Conservation (phyloP, 306 rosid species). For the Prosopis cineraria region DNA sequence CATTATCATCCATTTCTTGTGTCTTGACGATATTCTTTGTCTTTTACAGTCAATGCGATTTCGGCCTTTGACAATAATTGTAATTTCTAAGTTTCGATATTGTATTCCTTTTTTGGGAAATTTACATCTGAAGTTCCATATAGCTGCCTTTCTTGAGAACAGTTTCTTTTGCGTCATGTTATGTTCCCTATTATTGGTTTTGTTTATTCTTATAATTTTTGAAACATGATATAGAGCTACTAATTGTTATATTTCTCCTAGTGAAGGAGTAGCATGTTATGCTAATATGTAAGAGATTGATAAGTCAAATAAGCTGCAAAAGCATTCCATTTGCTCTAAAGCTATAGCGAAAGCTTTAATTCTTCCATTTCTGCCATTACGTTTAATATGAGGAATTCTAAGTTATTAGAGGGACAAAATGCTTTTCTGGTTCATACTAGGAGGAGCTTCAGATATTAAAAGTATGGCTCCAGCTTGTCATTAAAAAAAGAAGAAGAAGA, state of each 20-base stretch:
- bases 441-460: background rate
- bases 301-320: background rate
- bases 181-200: background rate
- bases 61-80: background rate
- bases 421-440: background rate
- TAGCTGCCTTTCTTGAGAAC: background rate
- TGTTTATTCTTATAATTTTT: background rate
- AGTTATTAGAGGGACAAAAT: background rate
- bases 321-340: background rate
- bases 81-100: background rate
- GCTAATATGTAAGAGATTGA: background rate
- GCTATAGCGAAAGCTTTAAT: background rate
- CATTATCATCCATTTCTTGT: slow-evolving; percentile 7
- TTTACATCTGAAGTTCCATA: background rate
- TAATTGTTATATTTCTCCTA: background rate
- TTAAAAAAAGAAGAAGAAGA: too few species aligned
- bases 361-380: background rate
- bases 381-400: background rate
- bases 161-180: background rate
- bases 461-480: background rate
- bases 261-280: background rate
- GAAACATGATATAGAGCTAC: background rate
- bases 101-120: background rate
- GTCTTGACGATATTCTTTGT: slow-evolving; percentile 8
- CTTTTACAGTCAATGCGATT: background rate